A percentile compares a stretch with the other conserved stretches of the same genome.
These are phyloP conservation scores for Coemansia sp. DNA, from an alignment of 192 early-diverging fungal species.

Conservation along the genomic window DNA sequence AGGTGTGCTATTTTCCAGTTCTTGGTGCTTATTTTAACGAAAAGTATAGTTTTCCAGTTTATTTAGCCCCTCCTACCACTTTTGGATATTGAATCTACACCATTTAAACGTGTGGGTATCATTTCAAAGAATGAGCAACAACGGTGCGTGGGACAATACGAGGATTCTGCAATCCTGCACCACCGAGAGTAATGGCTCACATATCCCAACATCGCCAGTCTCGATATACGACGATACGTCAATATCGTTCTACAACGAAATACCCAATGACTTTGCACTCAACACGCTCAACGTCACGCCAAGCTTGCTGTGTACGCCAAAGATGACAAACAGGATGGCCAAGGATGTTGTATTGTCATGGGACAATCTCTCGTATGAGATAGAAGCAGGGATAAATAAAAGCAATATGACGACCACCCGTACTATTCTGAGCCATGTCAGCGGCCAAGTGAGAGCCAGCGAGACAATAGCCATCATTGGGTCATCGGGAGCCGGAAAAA, in stretches of 20 bases:
- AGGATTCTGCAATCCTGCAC: background rate
- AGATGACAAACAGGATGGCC: background rate
- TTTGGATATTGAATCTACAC: no score
- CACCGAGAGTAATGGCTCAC: background rate
- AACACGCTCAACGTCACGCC: conserved; percentile 1
- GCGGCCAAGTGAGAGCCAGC: conserved; percentile 67
- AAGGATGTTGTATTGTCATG: conserved; percentile 30
- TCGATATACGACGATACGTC: conserved; percentile 12
- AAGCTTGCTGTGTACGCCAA: background rate
- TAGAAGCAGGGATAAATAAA: conserved; percentile 15
- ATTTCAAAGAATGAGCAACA: background rate
- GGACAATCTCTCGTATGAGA: conserved; percentile 34
- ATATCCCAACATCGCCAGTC: background rate
- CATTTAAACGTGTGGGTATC: no score
- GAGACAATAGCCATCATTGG: conserved; percentile 88
- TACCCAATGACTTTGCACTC: conserved; percentile 1
- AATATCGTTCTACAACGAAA: conserved; percentile 8
- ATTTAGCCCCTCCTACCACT: no score
- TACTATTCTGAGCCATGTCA: conserved; percentile 63
- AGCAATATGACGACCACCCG: conserved; percentile 10
- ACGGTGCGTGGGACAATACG: background rate
- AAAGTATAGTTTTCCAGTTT: background rate
- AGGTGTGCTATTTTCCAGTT: background rate
- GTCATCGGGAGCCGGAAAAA: conserved; percentile 88
- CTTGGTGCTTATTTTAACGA: background rate